A percentile compares a stretch with the other conserved stretches of the same genome.
Conservation (phyloP, 345 rosid genomes). For the Populus simonii region DNA sequence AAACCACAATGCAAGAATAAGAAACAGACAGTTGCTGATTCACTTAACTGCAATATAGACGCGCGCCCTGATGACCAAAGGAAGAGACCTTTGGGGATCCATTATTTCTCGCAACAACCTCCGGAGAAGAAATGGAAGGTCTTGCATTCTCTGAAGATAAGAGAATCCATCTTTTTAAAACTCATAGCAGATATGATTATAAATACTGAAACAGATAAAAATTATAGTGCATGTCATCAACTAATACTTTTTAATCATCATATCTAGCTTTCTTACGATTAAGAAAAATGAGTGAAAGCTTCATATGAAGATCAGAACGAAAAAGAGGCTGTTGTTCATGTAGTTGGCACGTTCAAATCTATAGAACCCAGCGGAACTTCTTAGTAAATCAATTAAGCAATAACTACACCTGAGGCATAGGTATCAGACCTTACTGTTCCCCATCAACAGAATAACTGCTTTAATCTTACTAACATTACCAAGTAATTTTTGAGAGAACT, state of each 20-base stretch:
- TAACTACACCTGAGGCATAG: background rate
- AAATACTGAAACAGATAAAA: background rate
- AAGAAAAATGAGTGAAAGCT: background rate
- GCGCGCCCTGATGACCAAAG: slow-evolving; percentile 72
- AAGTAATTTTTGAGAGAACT: background rate
- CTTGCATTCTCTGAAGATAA: slow-evolving; percentile 66
- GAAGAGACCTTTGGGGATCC: slow-evolving; percentile 88
- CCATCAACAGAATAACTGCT: background rate
- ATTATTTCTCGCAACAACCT: slow-evolving; percentile 70
- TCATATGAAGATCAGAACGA: background rate
- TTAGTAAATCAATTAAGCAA: background rate
- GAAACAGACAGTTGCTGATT: background rate
- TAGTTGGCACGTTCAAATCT: background rate
- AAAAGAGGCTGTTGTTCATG: background rate
- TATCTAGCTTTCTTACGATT: background rate
- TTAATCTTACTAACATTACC: background rate
- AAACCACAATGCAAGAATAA: background rate
- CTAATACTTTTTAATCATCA: background rate
- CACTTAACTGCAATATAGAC: slow-evolving; percentile 81
- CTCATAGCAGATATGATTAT: background rate
- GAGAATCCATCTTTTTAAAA: background rate
- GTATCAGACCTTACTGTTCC: background rate
- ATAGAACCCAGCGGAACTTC: background rate
- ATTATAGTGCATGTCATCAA: background rate
- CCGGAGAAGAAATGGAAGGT: slow-evolving; percentile 83